These are phyloP conservation scores for Phytophthora hibernalis DNA, from an alignment of 352 stramenopile genomes.

Conservation along the genomic window DNA sequence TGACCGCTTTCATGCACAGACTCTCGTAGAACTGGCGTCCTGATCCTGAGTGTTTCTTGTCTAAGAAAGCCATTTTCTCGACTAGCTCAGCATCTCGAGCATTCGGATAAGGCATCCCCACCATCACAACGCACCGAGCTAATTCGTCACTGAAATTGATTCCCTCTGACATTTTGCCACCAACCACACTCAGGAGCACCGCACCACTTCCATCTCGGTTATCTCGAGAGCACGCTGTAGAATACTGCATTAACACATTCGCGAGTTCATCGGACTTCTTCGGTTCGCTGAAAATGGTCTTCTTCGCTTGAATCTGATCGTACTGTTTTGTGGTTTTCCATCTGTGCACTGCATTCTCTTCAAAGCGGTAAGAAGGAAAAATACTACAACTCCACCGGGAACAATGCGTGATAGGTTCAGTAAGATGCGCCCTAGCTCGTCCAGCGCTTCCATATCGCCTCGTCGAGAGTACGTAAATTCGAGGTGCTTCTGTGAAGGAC, in stretches of 20 bases:
- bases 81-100: slow-evolving; percentile 95
- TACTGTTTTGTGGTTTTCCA: slow-evolving; percentile 90
- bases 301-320: slow-evolving; percentile 88
- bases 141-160: slow-evolving; percentile 99
- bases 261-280: slow-evolving; percentile 95
- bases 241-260: slow-evolving; percentile 87
- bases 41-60: slow-evolving; percentile 64
- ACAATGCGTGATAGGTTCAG: slow-evolving; percentile 92
- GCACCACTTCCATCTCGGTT: slow-evolving; percentile 56
- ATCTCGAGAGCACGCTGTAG: slow-evolving; percentile 52
- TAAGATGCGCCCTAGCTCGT: slow-evolving; percentile 95
- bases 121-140: slow-evolving; percentile 96
- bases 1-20: slow-evolving; percentile 99
- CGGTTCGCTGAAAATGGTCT: slow-evolving; percentile 94
- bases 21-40: slow-evolving; percentile 97
- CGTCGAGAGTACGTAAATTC: slow-evolving; percentile 94
- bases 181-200: slow-evolving; percentile 97
- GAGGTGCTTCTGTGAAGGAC: slow-evolving; percentile 90
- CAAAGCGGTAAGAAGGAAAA: slow-evolving; percentile 98
- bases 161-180: slow-evolving; percentile 99
- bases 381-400: slow-evolving; percentile 96
- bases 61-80: slow-evolving; percentile 97
- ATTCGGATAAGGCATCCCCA: slow-evolving; percentile 98
- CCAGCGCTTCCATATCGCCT: slow-evolving; percentile 76
- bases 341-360: slow-evolving; percentile 87